A percentile compares a stretch with the other conserved stretches of the same genome.
phyloP scores from a whole-genome alignment of 371 early-diverging fungal species.

The Massospora cicadina region DNA sequence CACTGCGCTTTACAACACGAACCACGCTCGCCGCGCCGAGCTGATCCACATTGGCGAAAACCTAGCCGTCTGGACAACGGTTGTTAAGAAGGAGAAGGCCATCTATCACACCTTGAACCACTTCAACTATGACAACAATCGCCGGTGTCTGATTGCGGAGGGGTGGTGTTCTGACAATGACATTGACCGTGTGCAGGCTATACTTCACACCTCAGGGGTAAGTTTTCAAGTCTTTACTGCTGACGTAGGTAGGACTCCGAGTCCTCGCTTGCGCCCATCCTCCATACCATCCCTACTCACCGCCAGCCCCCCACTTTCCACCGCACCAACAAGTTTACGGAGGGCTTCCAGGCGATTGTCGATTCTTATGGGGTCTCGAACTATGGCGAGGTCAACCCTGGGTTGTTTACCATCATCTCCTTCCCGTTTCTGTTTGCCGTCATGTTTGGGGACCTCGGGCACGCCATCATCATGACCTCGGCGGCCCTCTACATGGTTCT shows the following conservation, averaged over 20 bases:
- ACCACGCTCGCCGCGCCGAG: slow-evolving; percentile 63
- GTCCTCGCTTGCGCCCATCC: slow-evolving; percentile 60
- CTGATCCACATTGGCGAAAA: slow-evolving; percentile 64
- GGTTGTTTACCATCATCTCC: slow-evolving; percentile 90
- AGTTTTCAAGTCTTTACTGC: slow-evolving; percentile 12
- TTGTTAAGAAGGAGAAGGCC: slow-evolving; percentile 93
- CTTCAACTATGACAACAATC: slow-evolving; percentile 80
- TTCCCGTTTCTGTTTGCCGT: slow-evolving; percentile 99
- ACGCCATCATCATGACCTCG: slow-evolving; percentile 77
- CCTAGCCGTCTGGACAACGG: slow-evolving; percentile 68
- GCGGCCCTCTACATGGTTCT: slow-evolving; percentile 55
- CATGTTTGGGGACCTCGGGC: slow-evolving; percentile 99
- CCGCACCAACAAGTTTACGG: slow-evolving; percentile 89
- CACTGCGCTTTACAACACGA: slow-evolving; percentile 62
- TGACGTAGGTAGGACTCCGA: slow-evolving; percentile 5
- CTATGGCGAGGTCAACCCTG: slow-evolving; percentile 99
- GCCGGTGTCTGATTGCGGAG: slow-evolving; percentile 90
- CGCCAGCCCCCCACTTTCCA: slow-evolving; percentile 92
- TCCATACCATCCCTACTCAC: slow-evolving; percentile 64
- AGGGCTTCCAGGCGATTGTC: slow-evolving; percentile 92
- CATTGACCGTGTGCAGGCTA: slow-evolving; percentile 54
- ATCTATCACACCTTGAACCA: slow-evolving; percentile 89
- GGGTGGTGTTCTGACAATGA: slow-evolving; percentile 90
- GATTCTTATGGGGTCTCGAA: slow-evolving; percentile 98
- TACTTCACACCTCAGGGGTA: slow-evolving; percentile 66